Base-by-base conservation (phyloP, 139 green algal species). In the Chlamydomonas sp. region DNA sequence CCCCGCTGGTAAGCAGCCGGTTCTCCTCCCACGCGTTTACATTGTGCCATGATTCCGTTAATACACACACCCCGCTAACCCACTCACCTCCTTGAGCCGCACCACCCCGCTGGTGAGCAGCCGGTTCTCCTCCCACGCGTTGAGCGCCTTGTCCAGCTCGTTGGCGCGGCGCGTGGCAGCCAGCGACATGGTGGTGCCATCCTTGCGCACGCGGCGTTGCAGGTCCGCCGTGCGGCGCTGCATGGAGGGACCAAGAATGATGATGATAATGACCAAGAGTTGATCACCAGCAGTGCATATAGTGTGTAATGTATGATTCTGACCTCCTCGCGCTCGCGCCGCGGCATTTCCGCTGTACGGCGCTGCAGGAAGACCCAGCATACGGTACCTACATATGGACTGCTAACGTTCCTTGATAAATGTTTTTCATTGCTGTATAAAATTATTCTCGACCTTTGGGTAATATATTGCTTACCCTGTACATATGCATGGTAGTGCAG, bases 101-200 rank as follows among this genome's bases (percentile, higher is more conserved):
- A 94, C 97, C 58, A 99, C 97, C 15, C 97, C 98, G 4, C 91
- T 96, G 6, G 93, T 97, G 62, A 99, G 85, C 84, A 99, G 92
- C 15, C 98, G 89, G 90, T 99, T 98, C 90, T 99, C 98, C 92
- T 99, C 97, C 97, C 97, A 99, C 9, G 95, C 93, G 79, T 97
- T 96, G 75, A 97, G 93, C 89, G 74, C 96, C 82, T 95, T 94
- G 78, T 98, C 96, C 85, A 98, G 91, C 93, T 98, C 95, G 85
- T 91, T 97, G 2, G 96, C 93, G 8, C 96, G 93, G 91, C 98
- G 98, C 86, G 88, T 96, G 83, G 95, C 88, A 12, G 96, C 96
- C 74, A 99, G 90, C 2, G 90, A 95, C 98, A 99, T 99, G 79
- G 87, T 86, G 63, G 75, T 96, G 79, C 98, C 98, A 84, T 99